phyloP scores from a whole-genome alignment of 73 alveolate species.

The Uronychia binucleata region DNA sequence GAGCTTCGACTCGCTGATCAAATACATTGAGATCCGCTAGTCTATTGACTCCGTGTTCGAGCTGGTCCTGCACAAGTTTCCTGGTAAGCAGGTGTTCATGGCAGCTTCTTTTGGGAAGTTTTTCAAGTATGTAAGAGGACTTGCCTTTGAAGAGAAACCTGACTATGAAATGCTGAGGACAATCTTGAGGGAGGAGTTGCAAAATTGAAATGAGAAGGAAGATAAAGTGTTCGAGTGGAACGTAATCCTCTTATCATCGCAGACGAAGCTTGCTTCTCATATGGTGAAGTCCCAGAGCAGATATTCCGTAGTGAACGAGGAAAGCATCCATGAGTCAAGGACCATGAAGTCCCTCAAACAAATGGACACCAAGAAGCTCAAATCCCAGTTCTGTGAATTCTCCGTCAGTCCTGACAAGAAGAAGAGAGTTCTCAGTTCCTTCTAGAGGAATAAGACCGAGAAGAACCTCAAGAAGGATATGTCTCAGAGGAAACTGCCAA shows the following conservation, averaged over 20 bases:
- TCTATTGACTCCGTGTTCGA: background rate
- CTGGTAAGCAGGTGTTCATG: background rate
- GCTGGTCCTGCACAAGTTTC: background rate
- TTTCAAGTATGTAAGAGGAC: background rate
- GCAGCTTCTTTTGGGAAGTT: background rate
- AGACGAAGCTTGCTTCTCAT: background rate
- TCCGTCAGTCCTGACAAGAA: background rate
- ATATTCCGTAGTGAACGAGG: background rate
- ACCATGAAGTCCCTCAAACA: background rate
- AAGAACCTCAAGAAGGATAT: background rate
- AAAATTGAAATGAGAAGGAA: background rate
- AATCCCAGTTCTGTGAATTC: background rate
- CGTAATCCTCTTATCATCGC: background rate
- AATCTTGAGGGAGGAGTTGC: background rate
- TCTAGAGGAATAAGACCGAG: background rate
- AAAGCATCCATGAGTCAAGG: background rate
- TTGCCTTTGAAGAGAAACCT: background rate
- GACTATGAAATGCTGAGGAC: background rate
- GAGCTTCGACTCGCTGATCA: background rate
- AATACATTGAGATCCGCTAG: background rate
- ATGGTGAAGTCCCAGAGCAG: background rate
- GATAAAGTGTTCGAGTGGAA: background rate
- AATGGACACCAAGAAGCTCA: background rate
- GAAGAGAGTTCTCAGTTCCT: background rate
- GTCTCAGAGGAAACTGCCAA: background rate